Evolutionary conservation across 345 rosid genomes (phyloP), one percentile per base, ranked within the genome.

Genomic region (Boechera divaricarpa): DNA sequence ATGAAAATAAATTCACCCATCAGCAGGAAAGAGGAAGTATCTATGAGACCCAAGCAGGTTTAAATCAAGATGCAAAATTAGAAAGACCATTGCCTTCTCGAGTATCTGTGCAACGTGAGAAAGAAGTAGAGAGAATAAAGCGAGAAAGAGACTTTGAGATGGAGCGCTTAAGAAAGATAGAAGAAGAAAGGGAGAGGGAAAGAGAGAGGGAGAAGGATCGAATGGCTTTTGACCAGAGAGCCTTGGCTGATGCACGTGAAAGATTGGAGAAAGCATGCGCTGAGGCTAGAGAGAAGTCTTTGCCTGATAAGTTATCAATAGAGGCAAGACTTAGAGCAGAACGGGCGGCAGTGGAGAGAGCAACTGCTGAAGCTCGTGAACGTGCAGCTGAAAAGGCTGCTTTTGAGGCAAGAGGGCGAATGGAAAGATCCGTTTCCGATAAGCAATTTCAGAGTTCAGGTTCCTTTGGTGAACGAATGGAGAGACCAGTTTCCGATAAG

Each of bases 151-250:
- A 84, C 78, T 41, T 81, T 39, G 95, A 94, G 71, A 74, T 36
- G 76, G 93, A 90, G 55, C 90, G 77, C 18, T 84, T 89, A 54
- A 85, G 88, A 82, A 92, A 83, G 87, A 70, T 88, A 44, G 97
- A 95, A 76, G 98, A 88, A 80, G 92, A 91, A 82, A 86, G 82
- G 79, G 99, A 95, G 69, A 91, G 96, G 78, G 94, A 90, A 72
- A 89, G 92, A 75, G 98, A 95, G 68, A 88, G 96, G 73, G 99
- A 91, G 78, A 92, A 95, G 77, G 99, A 95, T 71, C 89, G 94
- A 82, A 92, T 95, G 97, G 93, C 90, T 45, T 89, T 92, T 42
- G 96, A 95, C 68, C 90, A 86, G 77, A 89, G 93, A 83, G 87
- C 93, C 54, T 76, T 91, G 69, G 85, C 88, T 45, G 98, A 91